Conservation (phyloP, 169 alveolate genomes). For the Cryptosporidium tyzzeri region DNA sequence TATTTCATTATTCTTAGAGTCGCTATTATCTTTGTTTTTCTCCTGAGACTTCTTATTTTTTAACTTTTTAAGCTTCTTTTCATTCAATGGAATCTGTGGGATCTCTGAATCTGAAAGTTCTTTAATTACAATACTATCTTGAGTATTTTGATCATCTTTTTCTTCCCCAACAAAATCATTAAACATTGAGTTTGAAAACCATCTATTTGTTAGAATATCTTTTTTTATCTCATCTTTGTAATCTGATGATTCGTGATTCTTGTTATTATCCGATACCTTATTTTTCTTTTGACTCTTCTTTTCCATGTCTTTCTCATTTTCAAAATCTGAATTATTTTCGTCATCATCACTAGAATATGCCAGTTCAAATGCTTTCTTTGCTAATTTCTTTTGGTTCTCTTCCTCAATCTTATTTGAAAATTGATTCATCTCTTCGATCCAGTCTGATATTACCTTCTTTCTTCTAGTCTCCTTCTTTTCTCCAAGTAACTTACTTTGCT, state of each 20-base stretch:
- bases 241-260: neutral
- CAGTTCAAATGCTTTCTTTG: constrained; percentile 77
- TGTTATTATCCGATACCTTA: neutral
- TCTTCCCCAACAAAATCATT: constrained; percentile 41
- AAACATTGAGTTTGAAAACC: constrained; percentile 72
- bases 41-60: constrained; percentile 49
- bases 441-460: constrained; percentile 79
- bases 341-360: constrained; percentile 79
- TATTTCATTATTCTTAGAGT: constrained; percentile 67
- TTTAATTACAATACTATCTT: neutral
- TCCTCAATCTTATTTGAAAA: constrained; percentile 78
- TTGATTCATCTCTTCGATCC: constrained; percentile 79
- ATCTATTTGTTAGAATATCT: constrained; percentile 49
- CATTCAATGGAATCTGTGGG: constrained; percentile 64
- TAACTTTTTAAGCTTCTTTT: constrained; percentile 75
- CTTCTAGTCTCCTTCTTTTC: constrained; percentile 78
- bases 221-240: constrained; percentile 41
- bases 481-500: constrained; percentile 19
- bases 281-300: constrained; percentile 28
- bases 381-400: constrained; percentile 76
- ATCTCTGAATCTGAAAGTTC: constrained; percentile 74
- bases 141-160: neutral
- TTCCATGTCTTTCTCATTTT: neutral
- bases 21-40: constrained; percentile 19
- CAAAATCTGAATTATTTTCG: neutral